Evolutionary conservation across 164 flowering plant species (phyloP), one percentile per base, ranked within the genome.

Genomic region (Tinospora cordifolia): DNA sequence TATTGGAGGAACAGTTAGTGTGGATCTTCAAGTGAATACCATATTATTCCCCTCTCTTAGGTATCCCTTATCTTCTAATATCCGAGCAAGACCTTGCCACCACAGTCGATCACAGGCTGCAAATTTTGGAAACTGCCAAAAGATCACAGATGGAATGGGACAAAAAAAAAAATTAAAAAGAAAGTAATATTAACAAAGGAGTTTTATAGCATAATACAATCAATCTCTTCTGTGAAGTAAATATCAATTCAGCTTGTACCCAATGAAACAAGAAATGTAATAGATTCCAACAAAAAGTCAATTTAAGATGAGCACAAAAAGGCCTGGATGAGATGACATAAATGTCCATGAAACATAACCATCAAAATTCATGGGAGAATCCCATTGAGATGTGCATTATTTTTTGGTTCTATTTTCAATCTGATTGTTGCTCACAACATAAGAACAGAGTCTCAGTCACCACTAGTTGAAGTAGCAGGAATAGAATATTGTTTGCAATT

Each of bases 61-160:
- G 75, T 80, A 87, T 12, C 93, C 97, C 79, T 83, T 86, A 62
- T 72, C 83, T 81, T 88, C 87, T 79, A 90, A 78, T 17, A 90
- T 78, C 49, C 98, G 87, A 66, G 86, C 86, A 75, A 93, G 92
- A 67, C 95, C 97, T 76, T 72, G 81, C 98, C 98, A 90, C 97
- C 98, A 90, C 24, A 85, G 69, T 30, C 65, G 80, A 81, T 90
- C 93, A 63, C 80, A 88, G 63, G 85, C 74, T 67, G 82, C 59
- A 75, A 76, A 86, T 67, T 80, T 81, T 34, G 76, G 83, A 59
- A 68, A 80, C 95, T 90, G 85, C 73, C 47, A 39, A 44, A 62
- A 46, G 54, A 73, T 22, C 62, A 73, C 71, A 73, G 6, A 71
- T 17, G 8, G 38, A 67, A 65, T 66, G 67, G n/a, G n/a, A n/a